Conservation (phyloP, 805 yeast genomes). For the Hanseniaspora singularis region DNA sequence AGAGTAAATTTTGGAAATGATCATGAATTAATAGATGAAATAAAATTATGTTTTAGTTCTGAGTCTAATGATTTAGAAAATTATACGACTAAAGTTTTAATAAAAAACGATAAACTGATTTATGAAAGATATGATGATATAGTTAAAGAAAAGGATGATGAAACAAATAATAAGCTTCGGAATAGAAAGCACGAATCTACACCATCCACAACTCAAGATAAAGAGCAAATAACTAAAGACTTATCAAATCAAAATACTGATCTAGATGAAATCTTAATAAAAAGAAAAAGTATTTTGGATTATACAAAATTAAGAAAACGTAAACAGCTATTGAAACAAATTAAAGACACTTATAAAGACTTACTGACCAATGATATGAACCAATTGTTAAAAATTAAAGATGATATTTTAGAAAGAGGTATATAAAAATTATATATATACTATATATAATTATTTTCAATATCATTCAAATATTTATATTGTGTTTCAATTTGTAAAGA, state of each 20-base stretch:
- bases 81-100: no score
- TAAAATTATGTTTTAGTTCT: no score
- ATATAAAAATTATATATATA: background rate
- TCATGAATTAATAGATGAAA: background rate
- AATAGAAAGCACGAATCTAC: slow-evolving; percentile 5
- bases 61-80: no score
- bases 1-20: background rate
- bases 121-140: background rate
- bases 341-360: background rate
- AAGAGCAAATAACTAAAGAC: background rate
- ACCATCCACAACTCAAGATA: no score
- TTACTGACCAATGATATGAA: slow-evolving; percentile 1
- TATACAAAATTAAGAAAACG: slow-evolving; percentile 3
- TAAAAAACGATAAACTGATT: background rate
- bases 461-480: background rate
- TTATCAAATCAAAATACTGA: background rate
- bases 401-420: background rate
- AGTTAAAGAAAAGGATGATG: background rate
- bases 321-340: background rate
- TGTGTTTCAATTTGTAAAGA: background rate
- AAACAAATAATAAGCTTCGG: background rate
- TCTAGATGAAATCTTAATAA: background rate
- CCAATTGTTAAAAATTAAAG: background rate
- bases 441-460: background rate
- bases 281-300: background rate